Conservation (phyloP, 2,329 filamentous ascomycete species). For the Fusarium sp. region DNA sequence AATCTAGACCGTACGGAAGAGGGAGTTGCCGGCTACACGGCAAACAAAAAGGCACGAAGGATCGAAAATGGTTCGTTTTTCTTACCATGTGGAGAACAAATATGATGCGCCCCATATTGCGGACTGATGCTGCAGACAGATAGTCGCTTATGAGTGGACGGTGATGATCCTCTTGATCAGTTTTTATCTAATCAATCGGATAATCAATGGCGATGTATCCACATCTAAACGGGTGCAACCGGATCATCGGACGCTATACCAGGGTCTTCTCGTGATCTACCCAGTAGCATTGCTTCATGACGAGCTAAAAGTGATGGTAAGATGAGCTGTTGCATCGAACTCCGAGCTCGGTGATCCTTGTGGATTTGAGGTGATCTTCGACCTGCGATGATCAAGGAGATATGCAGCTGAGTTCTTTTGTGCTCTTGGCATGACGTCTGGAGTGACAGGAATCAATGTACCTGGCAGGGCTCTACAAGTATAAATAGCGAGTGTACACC, state of each 20-base stretch:
- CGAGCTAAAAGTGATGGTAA: too few relatives aligned
- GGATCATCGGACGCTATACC: background rate
- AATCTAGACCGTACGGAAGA: too few relatives aligned
- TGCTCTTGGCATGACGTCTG: background rate
- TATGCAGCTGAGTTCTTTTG: background rate
- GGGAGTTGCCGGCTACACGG: background rate
- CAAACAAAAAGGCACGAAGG: background rate
- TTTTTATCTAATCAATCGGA: conserved; percentile 10
- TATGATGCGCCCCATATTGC: background rate
- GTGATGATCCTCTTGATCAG: background rate
- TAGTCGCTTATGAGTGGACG: background rate
- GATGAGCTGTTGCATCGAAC: too few relatives aligned
- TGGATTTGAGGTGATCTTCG: background rate
- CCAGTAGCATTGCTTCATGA: background rate
- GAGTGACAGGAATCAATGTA: too few relatives aligned
- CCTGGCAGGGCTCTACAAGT: background rate
- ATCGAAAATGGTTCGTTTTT: background rate
- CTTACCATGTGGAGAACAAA: background rate
- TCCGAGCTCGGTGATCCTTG: background rate
- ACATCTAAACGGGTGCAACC: background rate
- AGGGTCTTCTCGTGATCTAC: background rate
- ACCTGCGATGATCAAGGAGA: background rate
- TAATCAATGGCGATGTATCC: background rate
- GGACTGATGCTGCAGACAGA: background rate
- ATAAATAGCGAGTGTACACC: background rate